Evolutionary conservation across 768 basidiomycete species (phyloP), one percentile per base, ranked within the genome.

Genomic region (Hygrophoropsis aurantiaca): DNA sequence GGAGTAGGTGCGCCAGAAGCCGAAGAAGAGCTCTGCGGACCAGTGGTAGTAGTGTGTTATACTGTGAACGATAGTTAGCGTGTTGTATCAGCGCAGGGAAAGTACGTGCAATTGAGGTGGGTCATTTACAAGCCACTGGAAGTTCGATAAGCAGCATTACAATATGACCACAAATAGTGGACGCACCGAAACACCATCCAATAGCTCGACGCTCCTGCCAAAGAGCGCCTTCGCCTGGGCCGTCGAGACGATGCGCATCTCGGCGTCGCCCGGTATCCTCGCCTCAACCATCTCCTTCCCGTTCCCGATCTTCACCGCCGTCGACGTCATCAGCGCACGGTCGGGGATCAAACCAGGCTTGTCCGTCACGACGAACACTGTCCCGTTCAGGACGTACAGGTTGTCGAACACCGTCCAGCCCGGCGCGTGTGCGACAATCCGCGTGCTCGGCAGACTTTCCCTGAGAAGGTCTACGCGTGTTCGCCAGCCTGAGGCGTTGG

Each of bases 1-100:
- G 26, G 90, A 79, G 64, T 94, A 95, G 0, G 92, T 84, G 7
- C 91, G 79, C 94, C 94, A 95, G 56, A 94, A 80, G 33, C 94
- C 94, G 53, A 91, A 90, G 71, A 89, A 86, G 16, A 94, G 79
- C 60, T 97, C 94, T 4, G 94, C 93, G 25, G 87, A 81, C 81
- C 89, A 94, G 59, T 97, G 93, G 62, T 93, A 95, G 62, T 94
- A 95, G 66, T 95, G 93, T 1, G 87, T 88, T 46, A 95, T 78
- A 68, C 89, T 91, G 39, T 21, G 7, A 6, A 9, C 36, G 19
- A 15, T 20, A 35, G 39, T 49, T 8, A 42, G 43, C 19, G 23
- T 24, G 8, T 35, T 36, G 49, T 36, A 46, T 20, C 44, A 32
- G 48, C 34, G n/a, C 30, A 41, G 21, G 39, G 16, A n/a, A 19